Percentiles rank a stretch among this genome's conserved stretches.
Evolutionary conservation across 208 protist species (phyloP).

Genomic region (Angomonas ambiguus): DNA sequence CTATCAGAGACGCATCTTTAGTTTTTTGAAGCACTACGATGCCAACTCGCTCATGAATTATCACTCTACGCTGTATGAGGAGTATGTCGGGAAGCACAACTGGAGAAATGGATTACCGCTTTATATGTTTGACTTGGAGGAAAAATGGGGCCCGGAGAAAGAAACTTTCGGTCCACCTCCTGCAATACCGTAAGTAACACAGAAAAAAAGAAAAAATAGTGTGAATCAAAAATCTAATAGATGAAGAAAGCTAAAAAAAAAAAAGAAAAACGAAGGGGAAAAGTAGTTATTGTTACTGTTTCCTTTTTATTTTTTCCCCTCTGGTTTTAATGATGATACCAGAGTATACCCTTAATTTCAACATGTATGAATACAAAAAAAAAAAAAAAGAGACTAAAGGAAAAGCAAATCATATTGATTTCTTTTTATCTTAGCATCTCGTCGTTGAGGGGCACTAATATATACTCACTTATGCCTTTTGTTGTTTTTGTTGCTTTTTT

Average conservation of each 20-base stretch:
- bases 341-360: too few species aligned
- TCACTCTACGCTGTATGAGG: conserved; percentile 60
- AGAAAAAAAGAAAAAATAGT: background rate
- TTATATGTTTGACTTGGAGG: conserved; percentile 39
- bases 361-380: conserved; percentile 15
- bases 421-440: too few species aligned
- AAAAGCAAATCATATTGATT: too few species aligned
- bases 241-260: too few species aligned
- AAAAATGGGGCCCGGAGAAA: conserved; percentile 58
- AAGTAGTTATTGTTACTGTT: background rate
- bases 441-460: too few species aligned
- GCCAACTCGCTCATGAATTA: conserved; percentile 57
- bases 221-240: too few species aligned
- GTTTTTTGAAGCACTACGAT: conserved; percentile 61
- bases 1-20: conserved; percentile 56
- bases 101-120: conserved; percentile 47
- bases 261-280: background rate
- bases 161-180: conserved; percentile 23
- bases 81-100: conserved; percentile 30
- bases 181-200: background rate
- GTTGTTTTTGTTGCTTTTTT: conserved; percentile 15
- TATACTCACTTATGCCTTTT: conserved; percentile 12
- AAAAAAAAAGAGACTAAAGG: background rate
- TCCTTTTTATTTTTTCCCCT: conserved; percentile 17
- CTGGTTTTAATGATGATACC: too few species aligned